Evolutionary conservation across 805 yeast species (phyloP).

Genomic region (Pichia sporocuriosa): DNA sequence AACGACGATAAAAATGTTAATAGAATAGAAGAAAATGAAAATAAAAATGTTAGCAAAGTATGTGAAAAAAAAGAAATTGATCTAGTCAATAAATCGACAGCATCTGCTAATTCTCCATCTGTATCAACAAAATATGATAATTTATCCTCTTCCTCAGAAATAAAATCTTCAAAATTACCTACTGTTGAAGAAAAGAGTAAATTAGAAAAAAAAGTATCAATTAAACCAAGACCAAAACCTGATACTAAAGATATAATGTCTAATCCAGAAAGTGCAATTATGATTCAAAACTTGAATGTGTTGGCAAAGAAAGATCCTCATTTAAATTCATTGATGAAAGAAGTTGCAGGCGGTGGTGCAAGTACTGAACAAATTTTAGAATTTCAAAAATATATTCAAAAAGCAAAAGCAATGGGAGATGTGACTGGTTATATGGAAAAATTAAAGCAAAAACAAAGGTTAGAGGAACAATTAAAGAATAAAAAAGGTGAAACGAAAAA

Average conservation of each 20-base stretch:
- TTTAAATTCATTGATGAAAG: slow-evolving; percentile 67
- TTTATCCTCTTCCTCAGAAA: too few relatives aligned
- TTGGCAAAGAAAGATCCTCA: slow-evolving; percentile 71
- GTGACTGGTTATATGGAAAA: slow-evolving; percentile 23
- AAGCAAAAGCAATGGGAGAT: slow-evolving; percentile 70
- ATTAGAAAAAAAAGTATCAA: neutral
- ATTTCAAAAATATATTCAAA: slow-evolving; percentile 74
- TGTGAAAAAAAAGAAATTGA: neutral
- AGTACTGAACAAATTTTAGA: slow-evolving; percentile 61
- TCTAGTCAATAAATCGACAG: too few relatives aligned
- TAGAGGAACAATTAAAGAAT: neutral
- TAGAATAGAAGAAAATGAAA: neutral
- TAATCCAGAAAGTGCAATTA: slow-evolving; percentile 62
- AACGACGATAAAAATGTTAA: neutral
- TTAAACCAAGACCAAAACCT: slow-evolving; percentile 10
- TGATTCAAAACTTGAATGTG: slow-evolving; percentile 78
- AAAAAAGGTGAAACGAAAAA: slow-evolving; percentile 2
- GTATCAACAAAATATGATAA: too few relatives aligned
- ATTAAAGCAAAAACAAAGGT: slow-evolving; percentile 15
- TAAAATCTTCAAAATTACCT: too few relatives aligned
- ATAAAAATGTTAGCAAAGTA: too few relatives aligned
- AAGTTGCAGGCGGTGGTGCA: slow-evolving; percentile 81
- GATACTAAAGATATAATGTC: slow-evolving; percentile 25
- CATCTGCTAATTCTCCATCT: too few relatives aligned
- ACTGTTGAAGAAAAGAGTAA: too few relatives aligned